Percentiles rank a stretch among this genome's conserved stretches.
Evolutionary conservation across 2,329 filamentous ascomycete genomes (phyloP).

Genomic region (Trichoderma arundinaceum): DNA sequence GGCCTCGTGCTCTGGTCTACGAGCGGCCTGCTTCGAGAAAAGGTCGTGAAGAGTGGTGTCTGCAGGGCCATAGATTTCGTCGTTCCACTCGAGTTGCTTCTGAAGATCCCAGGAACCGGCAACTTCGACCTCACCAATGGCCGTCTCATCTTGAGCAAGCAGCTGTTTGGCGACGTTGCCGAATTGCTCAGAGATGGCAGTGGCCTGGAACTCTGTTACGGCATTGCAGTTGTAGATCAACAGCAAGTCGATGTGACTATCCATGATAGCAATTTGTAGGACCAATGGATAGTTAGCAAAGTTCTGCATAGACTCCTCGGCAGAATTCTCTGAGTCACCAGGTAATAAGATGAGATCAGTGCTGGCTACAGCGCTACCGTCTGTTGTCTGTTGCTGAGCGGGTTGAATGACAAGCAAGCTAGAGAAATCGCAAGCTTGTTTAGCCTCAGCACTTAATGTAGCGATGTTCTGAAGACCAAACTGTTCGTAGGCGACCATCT

Average conservation of each 20-base stretch:
- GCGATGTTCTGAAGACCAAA: constrained; percentile 41
- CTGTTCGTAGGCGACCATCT: constrained; percentile 39
- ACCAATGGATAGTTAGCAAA: constrained; percentile 27
- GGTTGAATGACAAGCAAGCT: constrained; percentile 32
- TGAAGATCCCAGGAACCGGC: constrained; percentile 25
- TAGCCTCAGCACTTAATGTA: constrained; percentile 29
- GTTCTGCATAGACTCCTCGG: constrained; percentile 27
- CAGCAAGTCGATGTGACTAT: not conserved
- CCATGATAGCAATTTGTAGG: constrained; percentile 13
- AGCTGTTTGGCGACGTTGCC: constrained; percentile 7
- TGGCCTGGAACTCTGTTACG: constrained; percentile 18
- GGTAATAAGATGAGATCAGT: not conserved
- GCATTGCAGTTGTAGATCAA: constrained; percentile 22
- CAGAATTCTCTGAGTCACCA: not conserved
- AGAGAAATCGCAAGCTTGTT: constrained; percentile 30
- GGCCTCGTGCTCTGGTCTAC: constrained; percentile 25
- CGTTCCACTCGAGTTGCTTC: constrained; percentile 25
- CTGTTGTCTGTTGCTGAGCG: not conserved
- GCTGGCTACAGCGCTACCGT: not conserved
- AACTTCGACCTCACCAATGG: not conserved
- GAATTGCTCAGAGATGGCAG: constrained; percentile 21
- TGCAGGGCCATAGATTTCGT: not conserved
- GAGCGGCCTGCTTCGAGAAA: constrained; percentile 10
- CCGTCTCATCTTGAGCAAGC: not conserved
- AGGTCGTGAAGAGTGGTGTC: constrained; percentile 17